A percentile compares a stretch with the other conserved stretches of the same genome.
These are phyloP conservation scores for Lentinula novae-zelandiae DNA, from an alignment of 1,284 basidiomycete genomes.

Conservation along the genomic window DNA sequence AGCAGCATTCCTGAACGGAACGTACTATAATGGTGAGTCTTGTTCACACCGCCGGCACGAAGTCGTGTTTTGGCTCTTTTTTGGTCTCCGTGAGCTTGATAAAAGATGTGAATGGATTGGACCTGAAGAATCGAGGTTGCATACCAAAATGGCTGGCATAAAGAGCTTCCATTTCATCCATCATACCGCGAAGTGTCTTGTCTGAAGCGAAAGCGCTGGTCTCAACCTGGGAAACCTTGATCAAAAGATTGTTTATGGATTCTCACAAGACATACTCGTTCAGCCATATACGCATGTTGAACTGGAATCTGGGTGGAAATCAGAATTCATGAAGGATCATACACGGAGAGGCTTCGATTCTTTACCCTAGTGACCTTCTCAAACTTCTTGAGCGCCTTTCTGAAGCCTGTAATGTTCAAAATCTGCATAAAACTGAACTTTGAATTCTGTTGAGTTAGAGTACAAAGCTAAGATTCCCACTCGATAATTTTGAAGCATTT, in stretches of 20 bases:
- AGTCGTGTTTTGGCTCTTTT: slow-evolving; percentile 77
- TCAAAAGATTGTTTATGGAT: background rate
- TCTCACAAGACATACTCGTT: slow-evolving; percentile 46
- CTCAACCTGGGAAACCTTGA: slow-evolving; percentile 48
- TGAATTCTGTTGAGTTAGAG: background rate
- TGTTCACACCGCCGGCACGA: slow-evolving; percentile 49
- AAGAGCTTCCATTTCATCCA: slow-evolving; percentile 70
- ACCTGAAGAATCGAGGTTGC: slow-evolving; percentile 20
- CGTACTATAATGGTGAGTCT: slow-evolving; percentile 74
- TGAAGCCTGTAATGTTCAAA: slow-evolving; percentile 86
- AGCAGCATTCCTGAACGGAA: slow-evolving; percentile 76
- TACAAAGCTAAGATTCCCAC: slow-evolving; percentile 36
- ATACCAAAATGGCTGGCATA: slow-evolving; percentile 76
- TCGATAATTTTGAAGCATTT: slow-evolving; percentile 84
- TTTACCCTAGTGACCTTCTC: slow-evolving; percentile 79
- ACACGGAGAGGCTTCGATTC: slow-evolving; percentile 18
- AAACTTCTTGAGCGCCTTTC: slow-evolving; percentile 92
- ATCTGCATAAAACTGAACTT: slow-evolving; percentile 44
- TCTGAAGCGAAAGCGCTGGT: slow-evolving; percentile 60
- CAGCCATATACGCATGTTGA: slow-evolving; percentile 72
- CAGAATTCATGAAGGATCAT: background rate
- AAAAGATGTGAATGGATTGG: slow-evolving; percentile 15
- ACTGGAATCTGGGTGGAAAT: slow-evolving; percentile 42
- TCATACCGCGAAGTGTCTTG: slow-evolving; percentile 58
- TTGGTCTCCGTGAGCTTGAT: slow-evolving; percentile 74